These are phyloP conservation scores for Trichomonas tenax DNA, from an alignment of 208 protist genomes.

Conservation along the genomic window DNA sequence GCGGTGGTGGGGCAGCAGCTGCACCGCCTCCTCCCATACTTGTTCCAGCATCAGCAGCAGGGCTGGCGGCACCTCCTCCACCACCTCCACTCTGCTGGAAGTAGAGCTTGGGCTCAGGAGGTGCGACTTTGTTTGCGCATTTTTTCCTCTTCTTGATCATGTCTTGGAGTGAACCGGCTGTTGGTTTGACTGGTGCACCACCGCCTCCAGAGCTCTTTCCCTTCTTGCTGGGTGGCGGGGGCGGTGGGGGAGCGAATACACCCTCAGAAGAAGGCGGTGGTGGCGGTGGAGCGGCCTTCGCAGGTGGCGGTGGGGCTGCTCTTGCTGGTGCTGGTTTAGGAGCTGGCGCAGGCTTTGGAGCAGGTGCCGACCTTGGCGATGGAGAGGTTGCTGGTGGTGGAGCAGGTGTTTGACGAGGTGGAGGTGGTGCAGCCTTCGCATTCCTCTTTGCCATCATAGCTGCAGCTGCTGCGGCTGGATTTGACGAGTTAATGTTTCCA, in stretches of 20 bases:
- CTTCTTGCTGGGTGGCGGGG: neutral
- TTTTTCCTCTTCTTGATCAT: neutral
- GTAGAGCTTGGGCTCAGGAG: neutral
- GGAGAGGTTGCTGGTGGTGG: neutral
- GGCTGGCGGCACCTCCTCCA: neutral
- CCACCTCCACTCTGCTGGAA: neutral
- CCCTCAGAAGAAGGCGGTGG: neutral
- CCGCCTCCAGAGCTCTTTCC: neutral
- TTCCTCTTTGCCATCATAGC: neutral
- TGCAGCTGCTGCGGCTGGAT: neutral
- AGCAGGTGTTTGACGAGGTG: too few species aligned
- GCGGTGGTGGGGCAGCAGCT: neutral
- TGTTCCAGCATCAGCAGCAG: neutral
- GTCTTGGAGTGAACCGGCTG: neutral
- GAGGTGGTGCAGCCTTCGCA: neutral
- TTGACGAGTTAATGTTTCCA: neutral
- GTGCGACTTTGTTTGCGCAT: neutral
- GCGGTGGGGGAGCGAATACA: neutral
- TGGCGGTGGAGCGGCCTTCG: neutral
- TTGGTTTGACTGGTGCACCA: neutral
- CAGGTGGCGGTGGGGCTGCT: neutral
- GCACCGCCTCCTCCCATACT: neutral
- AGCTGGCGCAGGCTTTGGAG: neutral
- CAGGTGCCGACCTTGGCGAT: too few species aligned
- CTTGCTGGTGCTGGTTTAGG: neutral